A percentile compares a stretch with the other conserved stretches of the same genome.
Evolutionary conservation across 2,329 filamentous ascomycete species (phyloP).

Genomic region (Arthroderma uncinatum): DNA sequence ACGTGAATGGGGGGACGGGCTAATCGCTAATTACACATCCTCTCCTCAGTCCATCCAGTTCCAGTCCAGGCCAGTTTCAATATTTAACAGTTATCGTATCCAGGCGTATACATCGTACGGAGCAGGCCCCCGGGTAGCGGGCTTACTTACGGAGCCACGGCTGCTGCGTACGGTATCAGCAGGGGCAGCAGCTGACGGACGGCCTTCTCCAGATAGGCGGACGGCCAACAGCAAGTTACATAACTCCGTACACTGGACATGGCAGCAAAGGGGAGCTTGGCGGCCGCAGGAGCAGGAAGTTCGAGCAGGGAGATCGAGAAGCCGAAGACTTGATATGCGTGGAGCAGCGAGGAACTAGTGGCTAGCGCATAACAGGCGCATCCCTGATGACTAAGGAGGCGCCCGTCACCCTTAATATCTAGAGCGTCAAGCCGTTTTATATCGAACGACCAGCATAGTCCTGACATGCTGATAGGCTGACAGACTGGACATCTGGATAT

Average conservation of each 20-base stretch:
- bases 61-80: not conserved
- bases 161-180: constrained; percentile 3
- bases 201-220: not conserved
- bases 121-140: not conserved
- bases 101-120: constrained; percentile 4
- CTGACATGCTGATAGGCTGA: too few species aligned
- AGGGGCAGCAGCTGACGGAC: constrained; percentile 3
- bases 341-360: constrained; percentile 4
- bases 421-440: not conserved
- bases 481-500: too few species aligned
- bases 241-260: not conserved
- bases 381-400: constrained; percentile 5
- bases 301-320: constrained; percentile 1
- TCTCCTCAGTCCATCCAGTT: constrained; percentile 1
- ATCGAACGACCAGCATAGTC: too few species aligned
- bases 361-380: constrained; percentile 5
- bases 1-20: constrained; percentile 2
- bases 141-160: constrained; percentile 5
- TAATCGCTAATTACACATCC: constrained; percentile 5
- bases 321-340: constrained; percentile 5
- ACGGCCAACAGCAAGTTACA: constrained; percentile 2
- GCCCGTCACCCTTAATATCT: not conserved
- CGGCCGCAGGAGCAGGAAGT: not conserved
- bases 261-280: not conserved
- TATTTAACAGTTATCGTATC: constrained; percentile 1